Conservation (phyloP, 2,329 filamentous ascomycete species). For the Calonectria leucothoes region DNA sequence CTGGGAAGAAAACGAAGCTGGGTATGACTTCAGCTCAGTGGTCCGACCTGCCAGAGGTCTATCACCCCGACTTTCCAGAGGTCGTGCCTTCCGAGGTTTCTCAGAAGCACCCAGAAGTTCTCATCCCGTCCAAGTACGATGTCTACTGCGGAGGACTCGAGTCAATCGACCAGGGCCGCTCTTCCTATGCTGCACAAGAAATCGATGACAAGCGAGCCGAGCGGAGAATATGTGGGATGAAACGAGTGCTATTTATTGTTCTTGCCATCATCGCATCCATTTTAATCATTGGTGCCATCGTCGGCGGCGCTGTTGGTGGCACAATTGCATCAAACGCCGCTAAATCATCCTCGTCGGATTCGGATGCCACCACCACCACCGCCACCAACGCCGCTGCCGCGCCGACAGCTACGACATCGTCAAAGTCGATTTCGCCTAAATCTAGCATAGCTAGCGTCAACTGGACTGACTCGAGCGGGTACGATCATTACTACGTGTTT, state of each 20-base stretch:
- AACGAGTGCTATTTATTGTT: not conserved
- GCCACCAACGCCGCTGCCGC: not conserved
- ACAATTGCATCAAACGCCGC: not conserved
- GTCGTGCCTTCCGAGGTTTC: not conserved
- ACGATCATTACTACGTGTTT: slow-evolving; percentile 15
- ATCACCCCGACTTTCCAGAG: not conserved
- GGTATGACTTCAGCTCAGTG: not conserved
- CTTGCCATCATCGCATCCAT: not conserved
- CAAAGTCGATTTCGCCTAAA: not conserved
- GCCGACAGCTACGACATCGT: not conserved
- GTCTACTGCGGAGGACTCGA: not conserved
- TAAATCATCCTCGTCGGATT: not conserved
- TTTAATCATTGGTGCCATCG: slow-evolving; percentile 9
- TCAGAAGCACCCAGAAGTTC: not conserved
- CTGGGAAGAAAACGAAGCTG: not conserved
- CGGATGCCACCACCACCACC: not conserved
- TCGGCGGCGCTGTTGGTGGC: slow-evolving; percentile 9
- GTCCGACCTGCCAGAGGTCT: not conserved
- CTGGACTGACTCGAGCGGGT: slow-evolving; percentile 12
- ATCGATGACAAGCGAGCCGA: not conserved
- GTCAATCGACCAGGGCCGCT: not conserved
- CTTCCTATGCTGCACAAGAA: not conserved
- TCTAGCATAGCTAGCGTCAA: slow-evolving; percentile 4
- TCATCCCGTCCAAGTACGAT: not conserved
- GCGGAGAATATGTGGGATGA: slow-evolving; percentile 14